phyloP scores from a whole-genome alignment of 106 monocot genomes.

The Dendrobium huoshanense region DNA sequence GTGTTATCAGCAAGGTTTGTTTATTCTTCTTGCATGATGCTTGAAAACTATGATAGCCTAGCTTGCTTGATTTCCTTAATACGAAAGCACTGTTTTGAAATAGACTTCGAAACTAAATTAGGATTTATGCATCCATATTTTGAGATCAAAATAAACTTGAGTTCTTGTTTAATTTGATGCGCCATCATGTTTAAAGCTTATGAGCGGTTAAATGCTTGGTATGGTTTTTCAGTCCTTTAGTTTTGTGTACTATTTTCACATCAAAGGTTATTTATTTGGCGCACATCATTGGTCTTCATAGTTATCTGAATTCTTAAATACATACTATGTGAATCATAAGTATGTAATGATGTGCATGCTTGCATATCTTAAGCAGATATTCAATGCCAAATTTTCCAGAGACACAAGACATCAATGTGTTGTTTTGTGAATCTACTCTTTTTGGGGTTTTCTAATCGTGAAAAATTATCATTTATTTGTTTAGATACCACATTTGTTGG shows the following conservation, averaged over 20 bases:
- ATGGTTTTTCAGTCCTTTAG: not conserved
- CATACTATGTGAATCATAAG: not conserved
- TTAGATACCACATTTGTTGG: conserved; percentile 88
- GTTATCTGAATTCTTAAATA: not conserved
- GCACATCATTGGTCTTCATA: not conserved
- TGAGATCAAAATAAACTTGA: not conserved
- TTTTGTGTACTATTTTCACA: not conserved
- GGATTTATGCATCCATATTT: not conserved
- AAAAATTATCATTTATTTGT: not conserved
- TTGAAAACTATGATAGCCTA: not conserved
- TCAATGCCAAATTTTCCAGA: not conserved
- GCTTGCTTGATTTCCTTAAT: not conserved
- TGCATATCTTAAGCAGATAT: not conserved
- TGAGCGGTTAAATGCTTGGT: not conserved
- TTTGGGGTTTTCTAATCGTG: not conserved
- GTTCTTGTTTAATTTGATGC: not conserved
- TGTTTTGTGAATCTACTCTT: not conserved
- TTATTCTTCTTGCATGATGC: not conserved
- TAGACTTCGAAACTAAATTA: not conserved
- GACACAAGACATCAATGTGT: not conserved
- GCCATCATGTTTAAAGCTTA: not conserved
- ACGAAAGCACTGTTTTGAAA: not conserved
- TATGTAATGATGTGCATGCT: not conserved
- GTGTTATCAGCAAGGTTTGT: conserved; percentile 78
- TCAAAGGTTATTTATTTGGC: not conserved